Conservation (phyloP, 2,329 filamentous ascomycete species). For the Penicillium sp. region DNA sequence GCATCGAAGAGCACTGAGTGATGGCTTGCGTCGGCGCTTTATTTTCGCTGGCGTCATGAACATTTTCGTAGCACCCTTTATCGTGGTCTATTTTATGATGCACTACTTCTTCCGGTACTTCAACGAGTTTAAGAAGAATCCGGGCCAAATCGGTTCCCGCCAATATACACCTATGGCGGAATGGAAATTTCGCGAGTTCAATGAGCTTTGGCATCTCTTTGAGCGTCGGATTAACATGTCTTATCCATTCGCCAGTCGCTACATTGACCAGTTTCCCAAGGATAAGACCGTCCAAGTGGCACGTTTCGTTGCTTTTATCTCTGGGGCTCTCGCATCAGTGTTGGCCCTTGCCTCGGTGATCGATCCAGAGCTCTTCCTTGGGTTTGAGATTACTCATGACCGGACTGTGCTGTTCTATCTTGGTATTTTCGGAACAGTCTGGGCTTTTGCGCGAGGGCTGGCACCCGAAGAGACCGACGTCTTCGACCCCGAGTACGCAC, state of each 20-base stretch:
- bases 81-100: constrained; percentile 80
- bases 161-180: constrained; percentile 91
- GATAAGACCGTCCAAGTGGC: constrained; percentile 84
- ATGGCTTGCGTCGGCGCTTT: constrained; percentile 73
- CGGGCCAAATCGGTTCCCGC: constrained; percentile 77
- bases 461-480: constrained; percentile 85
- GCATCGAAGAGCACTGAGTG: constrained; percentile 73
- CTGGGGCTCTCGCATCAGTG: constrained; percentile 81
- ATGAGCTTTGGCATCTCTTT: constrained; percentile 90
- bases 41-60: constrained; percentile 82
- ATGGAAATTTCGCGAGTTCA: constrained; percentile 99
- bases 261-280: constrained; percentile 95
- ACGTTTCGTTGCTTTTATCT: constrained; percentile 80
- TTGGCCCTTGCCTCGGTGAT: constrained; percentile 80
- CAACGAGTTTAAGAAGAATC: constrained; percentile 95
- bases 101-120: constrained; percentile 95
- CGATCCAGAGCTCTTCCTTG: constrained; percentile 85
- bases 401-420: constrained; percentile 89
- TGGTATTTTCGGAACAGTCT: constrained; percentile 75
- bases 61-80: constrained; percentile 79
- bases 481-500: constrained; percentile 86
- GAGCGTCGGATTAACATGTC: constrained; percentile 89
- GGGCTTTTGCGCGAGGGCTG: constrained; percentile 76
- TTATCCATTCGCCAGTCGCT: constrained; percentile 85
- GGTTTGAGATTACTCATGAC: constrained; percentile 86